Conservation (phyloP, 768 basidiomycete genomes). For the Pulveroboletus frians region DNA sequence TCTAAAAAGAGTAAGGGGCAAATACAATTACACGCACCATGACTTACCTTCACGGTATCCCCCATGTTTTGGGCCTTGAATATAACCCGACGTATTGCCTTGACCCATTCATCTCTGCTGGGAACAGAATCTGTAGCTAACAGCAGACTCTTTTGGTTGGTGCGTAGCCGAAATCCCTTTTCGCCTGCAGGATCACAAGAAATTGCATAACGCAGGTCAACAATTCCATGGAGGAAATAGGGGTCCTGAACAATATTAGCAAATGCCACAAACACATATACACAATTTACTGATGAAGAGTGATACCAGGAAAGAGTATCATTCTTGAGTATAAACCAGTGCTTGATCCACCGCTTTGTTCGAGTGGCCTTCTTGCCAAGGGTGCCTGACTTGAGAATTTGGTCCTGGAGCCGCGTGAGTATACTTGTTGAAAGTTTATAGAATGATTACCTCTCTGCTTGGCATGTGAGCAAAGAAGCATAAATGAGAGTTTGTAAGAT, state of each 20-base stretch:
- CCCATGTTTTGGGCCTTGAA: slow-evolving; percentile 97
- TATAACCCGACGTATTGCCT: slow-evolving; percentile 87
- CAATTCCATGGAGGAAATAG: slow-evolving; percentile 94
- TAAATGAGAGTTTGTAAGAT: slow-evolving; percentile 85
- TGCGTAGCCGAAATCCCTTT: slow-evolving; percentile 76
- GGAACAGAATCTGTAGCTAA: slow-evolving; percentile 76
- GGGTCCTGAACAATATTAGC: slow-evolving; percentile 60
- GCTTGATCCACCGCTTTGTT: slow-evolving; percentile 89
- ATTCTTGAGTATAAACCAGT: slow-evolving; percentile 96
- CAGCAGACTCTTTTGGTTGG: slow-evolving; percentile 70
- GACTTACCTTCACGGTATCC: slow-evolving; percentile 81
- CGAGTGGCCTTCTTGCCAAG: slow-evolving; percentile 83
- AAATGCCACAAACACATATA: slow-evolving; percentile 2
- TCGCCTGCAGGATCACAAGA: slow-evolving; percentile 79
- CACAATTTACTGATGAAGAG: slow-evolving; percentile 68
- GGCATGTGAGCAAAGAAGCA: slow-evolving; percentile 98
- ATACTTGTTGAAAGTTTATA: background rate
- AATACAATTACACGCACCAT: background rate
- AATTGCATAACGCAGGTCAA: slow-evolving; percentile 91
- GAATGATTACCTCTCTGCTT: slow-evolving; percentile 62
- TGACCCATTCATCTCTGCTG: slow-evolving; percentile 93
- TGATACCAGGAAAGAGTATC: slow-evolving; percentile 97
- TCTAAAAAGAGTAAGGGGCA: slow-evolving; percentile 38
- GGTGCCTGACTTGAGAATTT: slow-evolving; percentile 87
- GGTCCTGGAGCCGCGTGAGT: slow-evolving; percentile 52